Evolutionary conservation across 345 rosid genomes (phyloP).

Genomic region (Citrus glauca): DNA sequence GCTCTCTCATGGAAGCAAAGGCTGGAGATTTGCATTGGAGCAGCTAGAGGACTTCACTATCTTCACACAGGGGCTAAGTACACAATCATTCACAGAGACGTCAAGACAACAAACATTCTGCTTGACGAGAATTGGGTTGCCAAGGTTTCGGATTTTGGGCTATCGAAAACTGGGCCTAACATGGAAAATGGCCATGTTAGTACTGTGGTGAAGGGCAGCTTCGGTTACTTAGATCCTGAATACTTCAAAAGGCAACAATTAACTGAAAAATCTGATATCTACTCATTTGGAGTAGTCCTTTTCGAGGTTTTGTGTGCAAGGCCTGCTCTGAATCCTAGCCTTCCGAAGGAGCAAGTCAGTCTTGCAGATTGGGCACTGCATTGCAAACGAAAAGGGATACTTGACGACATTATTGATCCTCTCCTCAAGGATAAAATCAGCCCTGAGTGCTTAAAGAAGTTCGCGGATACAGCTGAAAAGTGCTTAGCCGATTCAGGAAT

Average conservation of each 20-base stretch:
- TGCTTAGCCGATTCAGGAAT: slow-evolving; percentile 49
- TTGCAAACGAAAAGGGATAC: slow-evolving; percentile 44
- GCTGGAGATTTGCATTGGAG: slow-evolving; percentile 70
- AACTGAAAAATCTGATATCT: slow-evolving; percentile 83
- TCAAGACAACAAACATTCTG: slow-evolving; percentile 87
- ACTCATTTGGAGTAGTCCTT: slow-evolving; percentile 87
- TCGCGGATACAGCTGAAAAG: slow-evolving; percentile 55
- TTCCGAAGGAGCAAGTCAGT: slow-evolving; percentile 77
- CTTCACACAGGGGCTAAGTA: slow-evolving; percentile 88
- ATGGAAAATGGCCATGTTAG: slow-evolving; percentile 83
- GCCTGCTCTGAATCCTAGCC: slow-evolving; percentile 65
- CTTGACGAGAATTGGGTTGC: slow-evolving; percentile 84
- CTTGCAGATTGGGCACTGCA: slow-evolving; percentile 81
- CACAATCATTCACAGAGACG: slow-evolving; percentile 91
- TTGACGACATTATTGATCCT: slow-evolving; percentile 68
- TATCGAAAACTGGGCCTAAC: slow-evolving; percentile 74
- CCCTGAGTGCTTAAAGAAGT: slow-evolving; percentile 53
- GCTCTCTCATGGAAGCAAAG: slow-evolving; percentile 69
- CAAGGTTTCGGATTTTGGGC: slow-evolving; percentile 81
- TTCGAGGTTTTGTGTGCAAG: slow-evolving; percentile 75
- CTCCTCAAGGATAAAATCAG: slow-evolving; percentile 42
- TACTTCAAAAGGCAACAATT: slow-evolving; percentile 79
- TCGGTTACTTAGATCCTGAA: slow-evolving; percentile 88
- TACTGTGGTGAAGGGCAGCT: slow-evolving; percentile 85
- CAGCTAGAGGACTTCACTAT: slow-evolving; percentile 84